Conservation (phyloP, 257 asterid genomes). For the Fraxinus anomala region DNA sequence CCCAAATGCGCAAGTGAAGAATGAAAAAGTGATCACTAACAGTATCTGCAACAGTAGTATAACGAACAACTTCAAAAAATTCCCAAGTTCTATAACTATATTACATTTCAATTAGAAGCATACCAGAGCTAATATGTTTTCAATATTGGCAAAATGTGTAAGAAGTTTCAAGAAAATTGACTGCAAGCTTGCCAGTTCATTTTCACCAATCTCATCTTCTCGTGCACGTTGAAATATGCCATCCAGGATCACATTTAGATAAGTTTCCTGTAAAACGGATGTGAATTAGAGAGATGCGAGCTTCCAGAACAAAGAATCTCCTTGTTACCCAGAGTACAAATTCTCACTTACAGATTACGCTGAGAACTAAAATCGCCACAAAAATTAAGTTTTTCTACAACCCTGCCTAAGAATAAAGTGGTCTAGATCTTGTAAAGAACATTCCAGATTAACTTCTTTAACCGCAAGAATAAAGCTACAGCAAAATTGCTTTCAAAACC, state of each 20-base stretch:
- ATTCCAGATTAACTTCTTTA: neutral
- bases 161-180: constrained; percentile 68
- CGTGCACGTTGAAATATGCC: constrained; percentile 58
- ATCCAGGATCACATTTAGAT: constrained; percentile 51
- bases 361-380: constrained; percentile 10
- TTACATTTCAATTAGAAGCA: constrained; percentile 29
- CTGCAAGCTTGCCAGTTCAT: constrained; percentile 60
- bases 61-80: constrained; percentile 21
- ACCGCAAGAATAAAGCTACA: neutral
- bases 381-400: neutral
- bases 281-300: constrained; percentile 16
- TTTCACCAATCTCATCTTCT: constrained; percentile 52
- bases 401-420: constrained; percentile 5
- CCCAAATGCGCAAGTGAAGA: neutral
- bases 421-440: neutral
- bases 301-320: constrained; percentile 12
- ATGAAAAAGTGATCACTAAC: constrained; percentile 7
- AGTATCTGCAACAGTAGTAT: constrained; percentile 15
- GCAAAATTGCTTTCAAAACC: constrained; percentile 14
- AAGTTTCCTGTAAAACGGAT: constrained; percentile 49
- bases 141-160: constrained; percentile 52
- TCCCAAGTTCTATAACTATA: constrained; percentile 7
- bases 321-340: constrained; percentile 24
- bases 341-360: constrained; percentile 11
- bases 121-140: constrained; percentile 66